Conservation (phyloP, 768 basidiomycete genomes). For the Boletus tomentosulus region DNA sequence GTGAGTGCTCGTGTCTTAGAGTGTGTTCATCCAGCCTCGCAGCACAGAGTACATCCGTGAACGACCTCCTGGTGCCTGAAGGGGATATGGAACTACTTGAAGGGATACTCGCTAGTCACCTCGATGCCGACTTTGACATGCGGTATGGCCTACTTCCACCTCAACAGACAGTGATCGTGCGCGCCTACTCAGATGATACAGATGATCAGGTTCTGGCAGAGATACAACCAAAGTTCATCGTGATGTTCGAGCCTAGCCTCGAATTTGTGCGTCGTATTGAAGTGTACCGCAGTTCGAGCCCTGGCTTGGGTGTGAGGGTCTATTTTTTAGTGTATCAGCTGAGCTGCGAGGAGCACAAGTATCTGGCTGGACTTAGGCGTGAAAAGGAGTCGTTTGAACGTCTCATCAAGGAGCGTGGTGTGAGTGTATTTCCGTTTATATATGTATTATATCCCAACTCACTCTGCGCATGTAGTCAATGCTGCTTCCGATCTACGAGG, state of each 20-base stretch:
- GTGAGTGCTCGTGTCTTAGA: neutral
- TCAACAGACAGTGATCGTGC: conserved; percentile 78
- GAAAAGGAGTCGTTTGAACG: conserved; percentile 95
- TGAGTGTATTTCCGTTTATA: conserved; percentile 38
- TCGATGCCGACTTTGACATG: conserved; percentile 62
- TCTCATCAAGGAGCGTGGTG: conserved; percentile 88
- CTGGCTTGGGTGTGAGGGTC: conserved; percentile 78
- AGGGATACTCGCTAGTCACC: conserved; percentile 26
- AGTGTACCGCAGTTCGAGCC: conserved; percentile 83
- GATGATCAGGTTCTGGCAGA: conserved; percentile 89
- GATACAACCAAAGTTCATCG: conserved; percentile 84
- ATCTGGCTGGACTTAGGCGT: conserved; percentile 78
- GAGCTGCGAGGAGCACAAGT: conserved; percentile 94
- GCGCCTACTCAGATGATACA: conserved; percentile 87
- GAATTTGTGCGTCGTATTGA: conserved; percentile 92
- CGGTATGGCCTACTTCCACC: conserved; percentile 77
- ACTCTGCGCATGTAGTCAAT: conserved; percentile 56
- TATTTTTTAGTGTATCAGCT: conserved; percentile 96
- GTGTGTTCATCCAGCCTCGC: conserved; percentile 13
- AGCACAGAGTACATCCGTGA: conserved; percentile 11
- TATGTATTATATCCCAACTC: neutral
- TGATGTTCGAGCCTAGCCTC: conserved; percentile 94
- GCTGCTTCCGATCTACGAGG: conserved; percentile 80
- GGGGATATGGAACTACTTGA: conserved; percentile 23
- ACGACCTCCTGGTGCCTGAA: conserved; percentile 15